Evolutionary conservation across 2,329 filamentous ascomycete genomes (phyloP).

Genomic region (Exophiala alcalophila): DNA sequence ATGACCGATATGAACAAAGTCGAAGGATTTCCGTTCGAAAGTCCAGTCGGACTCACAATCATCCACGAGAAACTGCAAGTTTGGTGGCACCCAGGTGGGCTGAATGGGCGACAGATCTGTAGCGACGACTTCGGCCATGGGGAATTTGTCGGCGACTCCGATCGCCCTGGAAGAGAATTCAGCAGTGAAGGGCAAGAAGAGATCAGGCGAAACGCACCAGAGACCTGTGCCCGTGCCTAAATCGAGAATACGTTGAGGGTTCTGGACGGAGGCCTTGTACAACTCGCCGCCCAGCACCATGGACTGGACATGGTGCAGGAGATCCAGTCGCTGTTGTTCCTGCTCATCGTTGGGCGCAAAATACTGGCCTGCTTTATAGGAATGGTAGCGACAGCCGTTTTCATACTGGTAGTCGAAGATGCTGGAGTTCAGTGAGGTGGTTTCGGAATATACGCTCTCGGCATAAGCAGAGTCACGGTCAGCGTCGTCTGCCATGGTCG

Average conservation of each 20-base stretch:
- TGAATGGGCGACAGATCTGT: constrained; percentile 35
- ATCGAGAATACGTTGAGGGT: constrained; percentile 51
- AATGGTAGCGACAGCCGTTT: constrained; percentile 30
- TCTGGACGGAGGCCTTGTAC: constrained; percentile 33
- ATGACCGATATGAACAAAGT: constrained; percentile 41
- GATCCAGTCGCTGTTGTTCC: constrained; percentile 38
- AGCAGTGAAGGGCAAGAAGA: constrained; percentile 22
- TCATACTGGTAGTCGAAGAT: constrained; percentile 38
- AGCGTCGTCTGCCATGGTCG: constrained; percentile 13
- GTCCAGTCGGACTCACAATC: constrained; percentile 43
- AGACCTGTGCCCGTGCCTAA: constrained; percentile 61
- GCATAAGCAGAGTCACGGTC: constrained; percentile 25
- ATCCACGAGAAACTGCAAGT: constrained; percentile 47
- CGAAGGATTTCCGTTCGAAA: constrained; percentile 38
- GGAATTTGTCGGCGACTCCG: constrained; percentile 32
- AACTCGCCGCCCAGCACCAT: constrained; percentile 34
- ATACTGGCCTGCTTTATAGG: constrained; percentile 29
- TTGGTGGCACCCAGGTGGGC: constrained; percentile 39
- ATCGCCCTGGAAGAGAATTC: constrained; percentile 35
- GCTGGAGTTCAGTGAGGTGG: constrained; percentile 32
- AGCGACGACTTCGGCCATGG: constrained; percentile 31
- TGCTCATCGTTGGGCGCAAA: constrained; percentile 36
- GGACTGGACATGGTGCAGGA: constrained; percentile 40
- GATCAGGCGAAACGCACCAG: constrained; percentile 45
- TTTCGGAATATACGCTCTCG: constrained; percentile 18